Base-by-base conservation (phyloP, 163 green algal species). In the Chloroidium sp. region DNA sequence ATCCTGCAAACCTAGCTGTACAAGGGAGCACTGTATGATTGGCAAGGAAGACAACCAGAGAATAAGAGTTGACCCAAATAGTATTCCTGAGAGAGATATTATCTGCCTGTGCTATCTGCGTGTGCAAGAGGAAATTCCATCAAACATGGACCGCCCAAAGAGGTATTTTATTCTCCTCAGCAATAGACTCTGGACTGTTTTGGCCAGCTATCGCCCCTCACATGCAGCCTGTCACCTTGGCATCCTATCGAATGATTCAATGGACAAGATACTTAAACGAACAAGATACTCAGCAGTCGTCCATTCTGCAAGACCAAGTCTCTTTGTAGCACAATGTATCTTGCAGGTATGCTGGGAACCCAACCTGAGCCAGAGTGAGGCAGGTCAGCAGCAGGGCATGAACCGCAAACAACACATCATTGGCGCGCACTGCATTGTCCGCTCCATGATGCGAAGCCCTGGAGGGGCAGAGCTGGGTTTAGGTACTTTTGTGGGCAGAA, bases 361-460 rank as follows among this genome's bases (percentile, higher is more conserved):
- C 78, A 78, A 83, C 86, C 72, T 91, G 87, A 3, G 79, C 4
- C 2, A 91, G 77, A 0, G 82, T 88, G 58, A 89, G n/a, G 0
- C 36, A 36, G 12, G 86, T 86, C 3, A 86, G n/a, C 0, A 83
- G 69, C 0, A 76, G 69, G 12, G 82, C 87, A 69, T 91, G 87
- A 6, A 82, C 60, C 1, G 84, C 78, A 61, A 91, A 91, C 76
- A 90, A 86, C 0, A 91, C 86, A 76, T 88, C 87, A 68, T 91
- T 91, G 36, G 84, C 75, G 57, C 88, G 86, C 0, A 91, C 84
- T 12, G 76, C 76, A 68, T 60, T 64, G 68, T 76, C 36, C 1
- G 62, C 59, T 4, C 74, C 74, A 13, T 79, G 36, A 36, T 36
- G 36, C 36, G 36, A 36, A 36, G 36, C 36, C 36, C 36, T 36